phyloP scores from a whole-genome alignment of 2,329 filamentous ascomycete species.

The Ceratocystis albifundus region DNA sequence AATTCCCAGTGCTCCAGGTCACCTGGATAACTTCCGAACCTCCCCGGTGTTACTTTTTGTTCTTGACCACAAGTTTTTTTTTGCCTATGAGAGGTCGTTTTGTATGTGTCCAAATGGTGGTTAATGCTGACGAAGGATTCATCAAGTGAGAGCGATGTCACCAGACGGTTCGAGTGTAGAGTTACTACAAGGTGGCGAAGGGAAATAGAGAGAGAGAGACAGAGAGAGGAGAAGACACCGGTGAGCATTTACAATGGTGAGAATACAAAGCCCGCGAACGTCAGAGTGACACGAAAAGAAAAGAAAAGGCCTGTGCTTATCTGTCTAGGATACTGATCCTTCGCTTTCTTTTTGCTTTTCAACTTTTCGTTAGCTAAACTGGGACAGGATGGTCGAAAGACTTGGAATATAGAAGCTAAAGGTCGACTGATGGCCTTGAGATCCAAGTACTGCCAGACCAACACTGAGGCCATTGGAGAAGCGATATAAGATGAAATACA shows the following conservation, averaged over 20 bases:
- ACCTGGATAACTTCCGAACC: constrained; percentile 19
- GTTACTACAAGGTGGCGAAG: no score
- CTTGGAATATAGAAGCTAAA: no score
- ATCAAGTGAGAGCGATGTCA: not conserved
- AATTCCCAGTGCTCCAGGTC: constrained; percentile 24
- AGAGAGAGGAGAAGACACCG: not conserved
- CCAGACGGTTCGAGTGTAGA: not conserved
- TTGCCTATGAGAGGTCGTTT: not conserved
- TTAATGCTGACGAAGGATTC: not conserved
- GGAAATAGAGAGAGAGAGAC: no score
- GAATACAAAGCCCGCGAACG: constrained; percentile 1
- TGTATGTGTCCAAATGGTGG: not conserved
- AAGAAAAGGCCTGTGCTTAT: not conserved
- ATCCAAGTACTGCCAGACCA: no score
- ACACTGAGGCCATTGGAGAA: no score
- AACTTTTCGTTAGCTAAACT: not conserved
- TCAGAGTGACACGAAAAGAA: constrained; percentile 4
- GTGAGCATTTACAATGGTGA: not conserved
- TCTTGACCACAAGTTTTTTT: not conserved
- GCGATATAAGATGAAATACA: no score
- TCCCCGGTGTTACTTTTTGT: constrained; percentile 17
- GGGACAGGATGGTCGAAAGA: not conserved
- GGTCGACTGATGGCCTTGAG: no score
- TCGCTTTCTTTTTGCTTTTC: not conserved
- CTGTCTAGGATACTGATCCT: not conserved